Conservation (phyloP, 106 monocot species). For the Agapanthus africanus region DNA sequence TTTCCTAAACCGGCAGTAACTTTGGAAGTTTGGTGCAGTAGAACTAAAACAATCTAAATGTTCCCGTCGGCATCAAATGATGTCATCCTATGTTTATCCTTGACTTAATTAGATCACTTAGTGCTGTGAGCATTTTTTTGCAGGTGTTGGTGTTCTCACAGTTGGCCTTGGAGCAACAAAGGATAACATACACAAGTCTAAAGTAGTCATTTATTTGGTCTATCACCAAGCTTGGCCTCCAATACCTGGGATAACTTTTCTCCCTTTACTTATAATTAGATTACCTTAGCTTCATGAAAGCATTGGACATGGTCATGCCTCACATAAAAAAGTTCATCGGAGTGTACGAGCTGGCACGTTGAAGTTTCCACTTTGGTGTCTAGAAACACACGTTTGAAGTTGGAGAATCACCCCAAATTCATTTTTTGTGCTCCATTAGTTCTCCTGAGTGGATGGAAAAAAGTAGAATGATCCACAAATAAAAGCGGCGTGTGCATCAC, state of each 20-base stretch:
- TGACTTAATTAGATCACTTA: background rate
- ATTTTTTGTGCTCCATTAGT: background rate
- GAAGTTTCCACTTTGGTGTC: background rate
- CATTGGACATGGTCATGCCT: no score
- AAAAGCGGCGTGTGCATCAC: background rate
- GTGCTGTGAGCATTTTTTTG: background rate
- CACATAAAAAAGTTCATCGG: no score
- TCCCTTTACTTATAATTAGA: no score
- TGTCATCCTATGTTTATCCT: background rate
- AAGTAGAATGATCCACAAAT: background rate
- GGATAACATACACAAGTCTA: slow-evolving; percentile 7
- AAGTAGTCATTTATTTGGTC: no score
- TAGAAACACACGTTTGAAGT: no score
- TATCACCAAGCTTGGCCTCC: no score
- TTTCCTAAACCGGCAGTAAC: no score
- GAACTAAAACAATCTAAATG: no score
- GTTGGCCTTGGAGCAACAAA: background rate
- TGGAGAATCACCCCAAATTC: background rate
- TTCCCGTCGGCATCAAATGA: background rate
- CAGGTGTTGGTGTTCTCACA: background rate
- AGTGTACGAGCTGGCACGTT: background rate
- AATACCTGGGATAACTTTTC: no score
- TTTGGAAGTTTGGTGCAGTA: no score
- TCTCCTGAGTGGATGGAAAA: background rate
- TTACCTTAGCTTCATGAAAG: no score